These are phyloP conservation scores for Cercospora nicotianae DNA, from an alignment of 2,329 filamentous ascomycete genomes.

Conservation along the genomic window DNA sequence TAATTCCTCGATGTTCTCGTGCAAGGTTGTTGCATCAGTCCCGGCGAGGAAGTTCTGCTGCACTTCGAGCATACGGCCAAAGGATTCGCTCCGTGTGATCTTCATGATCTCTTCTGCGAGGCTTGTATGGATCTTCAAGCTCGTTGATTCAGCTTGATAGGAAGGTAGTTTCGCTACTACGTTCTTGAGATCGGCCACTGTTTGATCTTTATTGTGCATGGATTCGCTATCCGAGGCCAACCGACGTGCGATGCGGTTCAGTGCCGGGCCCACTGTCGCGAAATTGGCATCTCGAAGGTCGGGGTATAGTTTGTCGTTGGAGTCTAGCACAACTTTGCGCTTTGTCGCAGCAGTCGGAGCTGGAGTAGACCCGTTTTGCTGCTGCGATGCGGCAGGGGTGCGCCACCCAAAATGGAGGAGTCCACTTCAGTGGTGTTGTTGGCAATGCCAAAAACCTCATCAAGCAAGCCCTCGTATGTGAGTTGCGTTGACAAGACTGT, in stretches of 20 bases:
- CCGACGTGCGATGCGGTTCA: conserved; percentile 88
- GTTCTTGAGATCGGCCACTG: conserved; percentile 85
- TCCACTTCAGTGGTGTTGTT: conserved; percentile 94
- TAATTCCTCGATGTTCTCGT: conserved; percentile 90
- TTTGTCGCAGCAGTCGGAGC: conserved; percentile 63
- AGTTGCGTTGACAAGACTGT: conserved; percentile 90
- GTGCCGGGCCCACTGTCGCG: conserved; percentile 81
- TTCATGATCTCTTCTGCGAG: conserved; percentile 95
- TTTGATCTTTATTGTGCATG: conserved; percentile 76
- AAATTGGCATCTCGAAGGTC: conserved; percentile 92
- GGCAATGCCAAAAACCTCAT: conserved; percentile 87
- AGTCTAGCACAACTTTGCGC: conserved; percentile 84
- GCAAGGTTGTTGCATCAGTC: conserved; percentile 82
- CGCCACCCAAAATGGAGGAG: conserved; percentile 79
- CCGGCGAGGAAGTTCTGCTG: conserved; percentile 94
- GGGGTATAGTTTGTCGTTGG: conserved; percentile 82
- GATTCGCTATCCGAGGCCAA: conserved; percentile 85
- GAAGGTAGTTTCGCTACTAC: conserved; percentile 92
- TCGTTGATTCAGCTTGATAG: conserved; percentile 91
- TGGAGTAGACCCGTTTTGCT: conserved; percentile 36
- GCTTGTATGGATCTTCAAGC: conserved; percentile 85
- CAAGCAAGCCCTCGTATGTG: conserved; percentile 93
- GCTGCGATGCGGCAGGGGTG: conserved; percentile 57
- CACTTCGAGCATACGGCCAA: conserved; percentile 84
- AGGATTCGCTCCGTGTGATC: conserved; percentile 83